Evolutionary conservation across 805 yeast species (phyloP).

Genomic region (Wickerhamiella lipophila): DNA sequence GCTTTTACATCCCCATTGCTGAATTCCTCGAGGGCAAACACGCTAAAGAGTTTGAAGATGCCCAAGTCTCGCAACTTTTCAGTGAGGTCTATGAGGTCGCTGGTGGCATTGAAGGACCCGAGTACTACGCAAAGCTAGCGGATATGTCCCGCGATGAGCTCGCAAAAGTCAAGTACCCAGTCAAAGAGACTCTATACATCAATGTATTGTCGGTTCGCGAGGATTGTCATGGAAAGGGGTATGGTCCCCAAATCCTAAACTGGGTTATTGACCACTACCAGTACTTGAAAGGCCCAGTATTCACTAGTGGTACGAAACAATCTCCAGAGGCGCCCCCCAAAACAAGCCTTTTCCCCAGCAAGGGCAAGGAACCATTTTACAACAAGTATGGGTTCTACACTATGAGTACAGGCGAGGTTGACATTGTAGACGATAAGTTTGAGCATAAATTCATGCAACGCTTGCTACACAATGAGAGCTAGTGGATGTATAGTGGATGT

Average conservation of each 20-base stretch:
- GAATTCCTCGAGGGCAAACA: background rate
- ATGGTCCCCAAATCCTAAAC: background rate
- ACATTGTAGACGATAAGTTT: background rate
- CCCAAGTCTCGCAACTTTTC: background rate
- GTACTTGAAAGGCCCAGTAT: background rate
- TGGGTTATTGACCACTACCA: background rate
- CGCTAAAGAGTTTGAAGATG: background rate
- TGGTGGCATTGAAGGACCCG: background rate
- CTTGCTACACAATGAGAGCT: background rate
- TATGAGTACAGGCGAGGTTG: background rate
- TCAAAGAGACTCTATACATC: constrained; percentile 1
- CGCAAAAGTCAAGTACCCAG: background rate
- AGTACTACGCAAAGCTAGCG: background rate
- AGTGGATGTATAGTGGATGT: too few species aligned
- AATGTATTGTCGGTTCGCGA: background rate
- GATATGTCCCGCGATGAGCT: background rate
- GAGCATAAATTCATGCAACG: constrained; percentile 3
- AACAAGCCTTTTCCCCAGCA: constrained; percentile 3
- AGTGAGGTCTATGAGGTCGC: background rate
- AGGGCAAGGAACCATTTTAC: constrained; percentile 8
- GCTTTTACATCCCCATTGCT: background rate
- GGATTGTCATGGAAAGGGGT: constrained; percentile 1
- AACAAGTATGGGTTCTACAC: constrained; percentile 5
- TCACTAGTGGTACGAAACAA: background rate
- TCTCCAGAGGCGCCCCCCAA: constrained; percentile 1